phyloP scores from a whole-genome alignment of 805 yeast species.

The Wilhelminamyces savonicus region DNA sequence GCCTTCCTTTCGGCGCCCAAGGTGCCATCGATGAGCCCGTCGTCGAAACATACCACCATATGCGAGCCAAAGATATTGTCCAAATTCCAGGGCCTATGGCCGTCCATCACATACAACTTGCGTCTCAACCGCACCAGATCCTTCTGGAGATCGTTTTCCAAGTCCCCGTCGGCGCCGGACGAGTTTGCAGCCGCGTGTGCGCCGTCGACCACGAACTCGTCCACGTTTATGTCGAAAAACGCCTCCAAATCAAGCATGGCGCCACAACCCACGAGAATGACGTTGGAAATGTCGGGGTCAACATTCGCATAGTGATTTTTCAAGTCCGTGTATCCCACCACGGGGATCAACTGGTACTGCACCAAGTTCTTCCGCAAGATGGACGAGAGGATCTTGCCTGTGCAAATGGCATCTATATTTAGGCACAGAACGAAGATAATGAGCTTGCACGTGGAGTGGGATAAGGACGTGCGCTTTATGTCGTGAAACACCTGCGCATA shows the following conservation, averaged over 20 bases:
- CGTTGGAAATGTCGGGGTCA: constrained; percentile 71
- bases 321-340: constrained; percentile 83
- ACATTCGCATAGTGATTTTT: constrained; percentile 54
- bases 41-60: constrained; percentile 77
- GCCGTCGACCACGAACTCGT: constrained; percentile 39
- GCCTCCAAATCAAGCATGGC: constrained; percentile 81
- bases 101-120: constrained; percentile 77
- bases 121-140: constrained; percentile 33
- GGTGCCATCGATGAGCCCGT: constrained; percentile 64
- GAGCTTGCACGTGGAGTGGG: constrained; percentile 89
- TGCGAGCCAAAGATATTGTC: constrained; percentile 86
- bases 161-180: constrained; percentile 16
- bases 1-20: constrained; percentile 54
- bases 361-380: constrained; percentile 75
- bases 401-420: constrained; percentile 87
- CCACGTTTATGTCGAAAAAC: constrained; percentile 58
- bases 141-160: constrained; percentile 9
- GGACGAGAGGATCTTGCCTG: constrained; percentile 67
- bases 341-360: constrained; percentile 85
- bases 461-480: constrained; percentile 64
- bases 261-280: constrained; percentile 86
- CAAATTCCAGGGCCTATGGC: constrained; percentile 94
- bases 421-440: constrained; percentile 86
- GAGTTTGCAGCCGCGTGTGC: constrained; percentile 15
- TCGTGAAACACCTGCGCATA: constrained; percentile 63